Base-by-base conservation (phyloP, 345 rosid genomes). In the Litchi chinensis region DNA sequence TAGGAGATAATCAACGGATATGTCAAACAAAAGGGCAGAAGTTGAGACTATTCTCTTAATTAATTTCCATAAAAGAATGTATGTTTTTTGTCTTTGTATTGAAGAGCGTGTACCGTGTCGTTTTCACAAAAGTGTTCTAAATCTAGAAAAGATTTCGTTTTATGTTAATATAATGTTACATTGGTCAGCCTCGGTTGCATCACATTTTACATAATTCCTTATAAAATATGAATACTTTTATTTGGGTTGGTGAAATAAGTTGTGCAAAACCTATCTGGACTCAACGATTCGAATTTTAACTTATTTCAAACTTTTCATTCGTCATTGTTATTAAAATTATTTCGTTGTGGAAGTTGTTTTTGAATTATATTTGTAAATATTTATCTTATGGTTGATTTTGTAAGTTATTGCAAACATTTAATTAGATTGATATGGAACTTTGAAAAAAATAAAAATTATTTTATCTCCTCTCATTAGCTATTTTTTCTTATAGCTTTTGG, bases 121-220 rank as follows among this genome's bases (percentile, higher is more conserved):
- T 54, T 86, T 78, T 86, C 89, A 52, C 48, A 0, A 66, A 66
- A 76, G 59, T 72, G 74, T 43, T 19, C 54, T 59, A 73, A 77
- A 82, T 84, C 87, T 69, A 67, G 60, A 40, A 57, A 77, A 82
- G 83, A 83, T 83, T 72, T 82, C 67, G 11, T 66, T 67, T 43
- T 28, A 46, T 70, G 48, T 72, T 72, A 68, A 64, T 50, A 63
- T 77, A 76, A 70, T 62, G 12, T 57, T 28, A 59, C n/a, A 65
- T 65, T 57, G 44, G 64, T 79, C 63, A 68, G 76, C 74, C 76
- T 59, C 13, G 62, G 39, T 72, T 76, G 54, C 79, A 73, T 85
- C 79, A 74, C 76, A 54, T 64, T 70, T 64, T 52, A 52, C 71
- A 78, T 56, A 65, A 44, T 44, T 54, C 26, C 48, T 65, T 46